Conservation (phyloP, 2,329 filamentous ascomycete genomes). For the Fusarium sp. region DNA sequence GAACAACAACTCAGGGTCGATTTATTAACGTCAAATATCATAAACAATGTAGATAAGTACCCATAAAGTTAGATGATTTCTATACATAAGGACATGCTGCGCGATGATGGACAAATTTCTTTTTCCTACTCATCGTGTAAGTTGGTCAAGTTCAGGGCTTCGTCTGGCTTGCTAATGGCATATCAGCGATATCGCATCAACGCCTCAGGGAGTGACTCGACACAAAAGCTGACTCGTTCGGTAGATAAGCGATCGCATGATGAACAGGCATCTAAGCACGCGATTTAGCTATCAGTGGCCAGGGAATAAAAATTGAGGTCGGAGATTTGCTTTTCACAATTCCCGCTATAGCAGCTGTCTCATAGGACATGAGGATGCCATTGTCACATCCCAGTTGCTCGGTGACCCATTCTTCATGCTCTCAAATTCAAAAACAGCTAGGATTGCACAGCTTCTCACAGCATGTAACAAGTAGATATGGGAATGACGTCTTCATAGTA, state of each 20-base stretch:
- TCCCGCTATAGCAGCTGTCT: background rate
- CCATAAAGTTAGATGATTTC: too few species aligned
- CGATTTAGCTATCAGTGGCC: background rate
- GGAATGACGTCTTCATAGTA: too few species aligned
- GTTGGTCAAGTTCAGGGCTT: rapidly evolving
- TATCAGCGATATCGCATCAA: background rate
- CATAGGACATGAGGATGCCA: background rate
- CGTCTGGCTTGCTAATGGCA: rapidly evolving
- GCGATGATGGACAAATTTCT: rapidly evolving
- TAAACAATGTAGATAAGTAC: too few species aligned
- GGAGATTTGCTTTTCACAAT: background rate
- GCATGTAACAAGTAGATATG: too few species aligned
- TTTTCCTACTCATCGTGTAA: too few species aligned
- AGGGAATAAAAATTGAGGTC: too few species aligned
- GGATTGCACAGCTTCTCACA: too few species aligned
- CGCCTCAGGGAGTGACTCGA: background rate
- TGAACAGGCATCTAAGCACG: background rate
- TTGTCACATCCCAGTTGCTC: background rate
- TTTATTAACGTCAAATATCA: background rate
- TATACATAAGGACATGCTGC: rapidly evolving
- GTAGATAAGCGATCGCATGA: background rate
- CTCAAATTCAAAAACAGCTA: rapidly evolving
- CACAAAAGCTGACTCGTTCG: background rate
- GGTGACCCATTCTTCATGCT: too few species aligned
- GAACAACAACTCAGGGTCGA: background rate